Conservation (phyloP, 306 rosid species). For the Pterocarpus macrocarpus region DNA sequence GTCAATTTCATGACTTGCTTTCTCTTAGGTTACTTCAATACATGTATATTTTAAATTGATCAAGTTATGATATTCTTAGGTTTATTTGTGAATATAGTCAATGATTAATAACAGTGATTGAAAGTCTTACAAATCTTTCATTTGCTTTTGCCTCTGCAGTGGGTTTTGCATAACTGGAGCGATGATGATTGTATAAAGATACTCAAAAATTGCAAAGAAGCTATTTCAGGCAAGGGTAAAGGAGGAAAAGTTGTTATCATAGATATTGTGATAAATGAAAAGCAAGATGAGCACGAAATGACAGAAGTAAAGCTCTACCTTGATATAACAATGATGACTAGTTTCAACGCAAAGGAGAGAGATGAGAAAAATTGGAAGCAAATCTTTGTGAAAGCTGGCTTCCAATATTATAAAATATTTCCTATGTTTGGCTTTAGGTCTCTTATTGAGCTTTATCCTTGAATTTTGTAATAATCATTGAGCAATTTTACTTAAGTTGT, state of each 20-base stretch:
- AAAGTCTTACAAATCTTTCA: not conserved
- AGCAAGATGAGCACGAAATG: conserved; percentile 6
- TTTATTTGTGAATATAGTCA: not conserved
- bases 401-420: conserved; percentile 13
- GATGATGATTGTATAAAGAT: too few species aligned
- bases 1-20: too few species aligned
- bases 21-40: too few species aligned
- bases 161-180: not conserved
- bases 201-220: too few species aligned
- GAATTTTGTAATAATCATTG: not conserved
- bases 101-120: not conserved
- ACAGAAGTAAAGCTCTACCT: not conserved
- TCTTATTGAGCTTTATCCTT: conserved; percentile 24
- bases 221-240: too few species aligned
- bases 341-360: conserved; percentile 34
- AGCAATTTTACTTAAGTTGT: too few species aligned
- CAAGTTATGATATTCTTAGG: too few species aligned
- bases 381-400: conserved; percentile 10
- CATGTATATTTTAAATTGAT: too few species aligned
- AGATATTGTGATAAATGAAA: too few species aligned
- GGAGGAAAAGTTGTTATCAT: too few species aligned
- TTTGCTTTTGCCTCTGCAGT: conserved; percentile 2
- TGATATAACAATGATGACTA: conserved; percentile 23
- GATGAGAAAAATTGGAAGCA: conserved; percentile 7
- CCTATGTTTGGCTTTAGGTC: conserved; percentile 29